These are phyloP conservation scores for Ceriops tagal DNA, from an alignment of 345 rosid species.

Conservation along the genomic window DNA sequence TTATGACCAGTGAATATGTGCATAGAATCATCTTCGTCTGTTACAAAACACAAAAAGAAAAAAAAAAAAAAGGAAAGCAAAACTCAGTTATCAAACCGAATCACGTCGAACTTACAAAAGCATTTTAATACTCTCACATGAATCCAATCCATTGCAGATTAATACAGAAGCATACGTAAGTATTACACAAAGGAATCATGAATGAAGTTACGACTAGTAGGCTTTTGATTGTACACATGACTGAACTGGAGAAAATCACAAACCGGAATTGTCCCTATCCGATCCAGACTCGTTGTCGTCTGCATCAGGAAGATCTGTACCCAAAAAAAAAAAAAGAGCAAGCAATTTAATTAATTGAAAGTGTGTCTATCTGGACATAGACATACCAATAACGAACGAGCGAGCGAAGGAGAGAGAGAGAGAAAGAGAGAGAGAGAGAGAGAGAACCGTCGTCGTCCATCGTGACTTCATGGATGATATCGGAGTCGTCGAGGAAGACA, in stretches of 20 bases:
- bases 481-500: constrained; percentile 70
- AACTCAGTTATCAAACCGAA: not conserved
- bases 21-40: constrained; percentile 83
- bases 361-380: not conserved
- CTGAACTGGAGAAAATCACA: not conserved
- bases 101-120: too few species aligned
- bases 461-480: constrained; percentile 57
- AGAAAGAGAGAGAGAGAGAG: not conserved
- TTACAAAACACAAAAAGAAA: constrained; percentile 6
- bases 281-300: constrained; percentile 39
- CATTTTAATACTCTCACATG: too few species aligned
- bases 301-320: constrained; percentile 76
- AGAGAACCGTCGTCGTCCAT: constrained; percentile 73
- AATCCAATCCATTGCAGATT: too few species aligned
- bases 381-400: too few species aligned
- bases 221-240: not conserved
- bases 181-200: not conserved
- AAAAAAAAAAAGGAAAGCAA: too few species aligned
- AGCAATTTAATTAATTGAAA: not conserved
- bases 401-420: too few species aligned
- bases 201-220: too few species aligned
- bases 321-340: not conserved
- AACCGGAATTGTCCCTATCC: constrained; percentile 31
- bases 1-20: constrained; percentile 88
- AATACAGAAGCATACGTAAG: not conserved